phyloP scores from a whole-genome alignment of 129 eudicot species.

The Lactuca saligna region DNA sequence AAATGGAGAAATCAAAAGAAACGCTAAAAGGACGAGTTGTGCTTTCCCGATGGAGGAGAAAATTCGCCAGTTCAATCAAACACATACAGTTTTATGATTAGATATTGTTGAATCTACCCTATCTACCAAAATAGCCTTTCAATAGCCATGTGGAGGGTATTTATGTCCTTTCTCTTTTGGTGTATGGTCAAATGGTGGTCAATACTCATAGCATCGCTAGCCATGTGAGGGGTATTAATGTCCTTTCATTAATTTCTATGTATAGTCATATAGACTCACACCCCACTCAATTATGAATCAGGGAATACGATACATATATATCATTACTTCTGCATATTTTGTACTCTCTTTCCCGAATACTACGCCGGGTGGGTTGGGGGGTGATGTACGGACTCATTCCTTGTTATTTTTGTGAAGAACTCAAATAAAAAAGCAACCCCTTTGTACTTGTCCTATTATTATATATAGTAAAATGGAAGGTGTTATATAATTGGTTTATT shows the following conservation, averaged over 20 bases:
- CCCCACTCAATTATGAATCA: conserved; percentile 22
- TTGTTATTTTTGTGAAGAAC: not conserved
- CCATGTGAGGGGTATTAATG: conserved; percentile 36
- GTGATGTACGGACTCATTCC: conserved; percentile 17
- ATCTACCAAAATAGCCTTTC: conserved; percentile 10
- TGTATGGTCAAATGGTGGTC: conserved; percentile 31
- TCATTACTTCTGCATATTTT: conserved; percentile 19
- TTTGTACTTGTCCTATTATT: too few relatives aligned
- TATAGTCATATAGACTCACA: conserved; percentile 16
- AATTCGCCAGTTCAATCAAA: conserved; percentile 13
- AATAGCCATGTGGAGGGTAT: conserved; percentile 37
- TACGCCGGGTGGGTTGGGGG: conserved; percentile 29
- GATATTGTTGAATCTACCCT: conserved; percentile 22
- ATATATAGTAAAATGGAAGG: not conserved
- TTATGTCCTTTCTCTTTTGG: conserved; percentile 28
- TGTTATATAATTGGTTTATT: not conserved
- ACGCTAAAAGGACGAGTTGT: not conserved
- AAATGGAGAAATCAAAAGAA: not conserved
- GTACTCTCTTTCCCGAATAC: conserved; percentile 21
- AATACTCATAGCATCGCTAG: conserved; percentile 14
- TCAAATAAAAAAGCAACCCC: not conserved
- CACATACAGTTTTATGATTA: conserved; percentile 21
- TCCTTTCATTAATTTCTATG: conserved; percentile 19
- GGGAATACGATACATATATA: conserved; percentile 22
- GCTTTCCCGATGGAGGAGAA: conserved; percentile 16